Base-by-base conservation (phyloP, 129 eudicot species). In the Saussurea involucrata region DNA sequence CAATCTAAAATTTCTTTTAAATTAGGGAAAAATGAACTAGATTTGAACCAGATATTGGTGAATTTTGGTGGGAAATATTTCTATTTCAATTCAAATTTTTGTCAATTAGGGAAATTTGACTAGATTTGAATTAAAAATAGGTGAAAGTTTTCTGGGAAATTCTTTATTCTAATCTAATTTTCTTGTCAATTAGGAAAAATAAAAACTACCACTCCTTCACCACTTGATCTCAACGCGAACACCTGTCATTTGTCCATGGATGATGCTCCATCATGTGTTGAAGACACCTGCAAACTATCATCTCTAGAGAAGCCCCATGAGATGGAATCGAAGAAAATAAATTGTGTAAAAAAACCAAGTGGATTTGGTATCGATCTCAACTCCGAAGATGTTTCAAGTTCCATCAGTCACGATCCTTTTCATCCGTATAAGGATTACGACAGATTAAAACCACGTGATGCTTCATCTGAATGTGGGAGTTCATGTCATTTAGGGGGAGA, bases 381-480 rank as follows among this genome's bases (percentile, higher is more conserved):
- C 82, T 83, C 88, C 4, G 91, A 81, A 74, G 95, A 87, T 71
- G 81, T 71, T 55, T 81, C 88, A 5, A 88, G 89, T 61, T 83
- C 92, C 37, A 63, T 72, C 32, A 87, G 71, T 76, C 78, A 81
- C 36, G 97, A 88, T 31, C 81, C 58, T 6, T 77, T 73, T 70
- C 71, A 46, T 65, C 78, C 87, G 5, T 70, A 76, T 71, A 88
- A 84, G 70, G 66, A 55, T 37, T 57, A 29, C 32, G 79, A 87
- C 28, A 44, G 69, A 27, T 57, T 63, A 55, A 93, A 88, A 66
- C 33, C 75, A 9, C 63, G 71, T 55, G 93, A 92, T 72, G 83
- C 86, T 64, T 55, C 60, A 58, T 88, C 86, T 0, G 89, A 88
- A 55, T 89, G 97, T 80, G 96, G 87, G 46, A 92, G 96, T 61